Conservation (phyloP, 495 filamentous ascomycete species). For the Penicillium pulvis region DNA sequence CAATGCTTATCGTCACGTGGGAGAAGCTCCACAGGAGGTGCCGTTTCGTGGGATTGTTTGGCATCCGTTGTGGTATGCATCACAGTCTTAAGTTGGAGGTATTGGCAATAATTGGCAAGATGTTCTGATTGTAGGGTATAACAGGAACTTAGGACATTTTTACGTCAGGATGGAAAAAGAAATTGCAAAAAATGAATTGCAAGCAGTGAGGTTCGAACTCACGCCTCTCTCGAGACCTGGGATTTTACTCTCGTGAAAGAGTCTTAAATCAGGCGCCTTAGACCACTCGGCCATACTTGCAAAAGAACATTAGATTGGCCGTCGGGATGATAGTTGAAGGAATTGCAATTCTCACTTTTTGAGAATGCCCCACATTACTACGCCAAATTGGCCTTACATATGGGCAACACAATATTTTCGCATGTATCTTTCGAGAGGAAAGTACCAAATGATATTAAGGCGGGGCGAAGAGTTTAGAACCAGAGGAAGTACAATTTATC, state of each 20-base stretch:
- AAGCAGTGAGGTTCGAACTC: background rate
- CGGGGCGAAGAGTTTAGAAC: no score
- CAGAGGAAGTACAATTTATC: no score
- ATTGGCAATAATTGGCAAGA: no score
- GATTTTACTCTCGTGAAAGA: background rate
- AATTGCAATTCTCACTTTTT: background rate
- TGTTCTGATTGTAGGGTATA: no score
- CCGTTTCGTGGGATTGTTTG: no score
- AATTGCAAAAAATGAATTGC: background rate
- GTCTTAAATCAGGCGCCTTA: background rate
- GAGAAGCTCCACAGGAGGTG: no score
- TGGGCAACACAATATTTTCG: background rate
- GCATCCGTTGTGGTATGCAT: no score
- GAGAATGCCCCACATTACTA: background rate
- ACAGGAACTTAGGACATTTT: no score
- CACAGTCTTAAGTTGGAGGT: no score
- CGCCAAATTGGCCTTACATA: background rate
- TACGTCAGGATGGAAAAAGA: background rate
- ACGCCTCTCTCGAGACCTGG: background rate
- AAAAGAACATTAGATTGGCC: background rate
- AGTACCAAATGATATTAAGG: no score
- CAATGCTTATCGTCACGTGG: slow-evolving; percentile 21
- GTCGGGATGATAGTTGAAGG: background rate
- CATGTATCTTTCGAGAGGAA: background rate
- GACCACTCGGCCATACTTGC: background rate